Conservation (phyloP, 2,329 filamentous ascomycete species). For the Alternaria arbusti region DNA sequence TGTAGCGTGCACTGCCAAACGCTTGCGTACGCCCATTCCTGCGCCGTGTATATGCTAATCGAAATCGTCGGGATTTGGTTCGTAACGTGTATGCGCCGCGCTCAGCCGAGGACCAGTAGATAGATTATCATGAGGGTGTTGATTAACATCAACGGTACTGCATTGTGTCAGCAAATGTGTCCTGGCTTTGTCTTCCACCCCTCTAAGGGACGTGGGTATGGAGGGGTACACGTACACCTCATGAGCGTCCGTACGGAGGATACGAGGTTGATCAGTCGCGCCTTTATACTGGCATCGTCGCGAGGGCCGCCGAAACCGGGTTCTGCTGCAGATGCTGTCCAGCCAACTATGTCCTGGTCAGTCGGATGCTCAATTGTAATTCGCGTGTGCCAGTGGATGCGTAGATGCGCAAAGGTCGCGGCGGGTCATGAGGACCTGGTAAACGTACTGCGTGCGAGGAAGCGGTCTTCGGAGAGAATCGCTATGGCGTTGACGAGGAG, state of each 20-base stretch:
- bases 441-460: slow-evolving; percentile 77
- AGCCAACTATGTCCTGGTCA: slow-evolving; percentile 68
- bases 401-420: background rate
- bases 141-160: slow-evolving; percentile 50
- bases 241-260: slow-evolving; percentile 89
- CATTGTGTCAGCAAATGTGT: slow-evolving; percentile 13
- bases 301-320: slow-evolving; percentile 76
- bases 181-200: background rate
- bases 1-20: background rate
- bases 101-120: slow-evolving; percentile 45
- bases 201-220: background rate
- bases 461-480: slow-evolving; percentile 92
- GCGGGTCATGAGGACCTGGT: background rate
- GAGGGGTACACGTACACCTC: slow-evolving; percentile 71
- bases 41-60: slow-evolving; percentile 5
- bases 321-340: slow-evolving; percentile 72
- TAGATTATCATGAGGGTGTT: slow-evolving; percentile 50
- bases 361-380: slow-evolving; percentile 5
- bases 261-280: slow-evolving; percentile 87
- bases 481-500: slow-evolving; percentile 94
- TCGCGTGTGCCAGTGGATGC: background rate
- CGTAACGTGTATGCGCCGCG: slow-evolving; percentile 7
- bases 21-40: background rate
- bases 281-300: slow-evolving; percentile 80
- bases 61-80: slow-evolving; percentile 4